Evolutionary conservation across 331 rosid species (phyloP), one percentile per base, ranked within the genome.

Genomic region (Telfairia occidentalis): DNA sequence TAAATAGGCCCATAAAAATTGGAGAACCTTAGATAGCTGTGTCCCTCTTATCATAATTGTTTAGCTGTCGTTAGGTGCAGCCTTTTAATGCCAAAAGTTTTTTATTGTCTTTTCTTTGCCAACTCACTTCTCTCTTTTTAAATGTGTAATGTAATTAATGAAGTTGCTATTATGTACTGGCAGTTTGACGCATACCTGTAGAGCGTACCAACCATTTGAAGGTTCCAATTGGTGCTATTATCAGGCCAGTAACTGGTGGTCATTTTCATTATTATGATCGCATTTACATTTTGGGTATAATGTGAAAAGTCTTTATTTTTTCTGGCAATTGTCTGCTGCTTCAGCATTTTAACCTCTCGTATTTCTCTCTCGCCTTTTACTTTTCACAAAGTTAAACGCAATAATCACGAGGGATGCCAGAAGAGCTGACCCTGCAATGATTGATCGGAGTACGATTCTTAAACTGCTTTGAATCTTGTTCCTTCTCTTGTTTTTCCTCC

Each of bases 391-490:
- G 72, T 69, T 74, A 32, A 87, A 53, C n/a, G 80, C 81, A 45
- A 86, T 34, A 65, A 80, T 75, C 32, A 79, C 80, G 9, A 85
- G 58, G 52, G 95, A 78, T 32, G 78, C 83, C 19, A 91, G 40
- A 71, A 91, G 6, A 28, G 90, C 72, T 73, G 98, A 89, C 80
- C 97, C 92, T 75, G 85, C 89, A 58, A 88, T 24, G 42, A 79
- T 71, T 71, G 69, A 82, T 59, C 52, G 96, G 88, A 83, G 64
- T 43, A 4, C 76, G 53, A 4, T 86, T 23, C 81, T 79, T 84
- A 35, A 69, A 72, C 76, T 57, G 61, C 69, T 58, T 79, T 75
- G 64, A 46, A 26, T 46, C 55, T 4, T 57, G 38, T 71, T 77
- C 78, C 70, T 80, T 77, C 49, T 66, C 84, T 58, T 74, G 21